These are phyloP conservation scores for Penicillium coffeae DNA, from an alignment of 495 filamentous ascomycete species.

Conservation along the genomic window DNA sequence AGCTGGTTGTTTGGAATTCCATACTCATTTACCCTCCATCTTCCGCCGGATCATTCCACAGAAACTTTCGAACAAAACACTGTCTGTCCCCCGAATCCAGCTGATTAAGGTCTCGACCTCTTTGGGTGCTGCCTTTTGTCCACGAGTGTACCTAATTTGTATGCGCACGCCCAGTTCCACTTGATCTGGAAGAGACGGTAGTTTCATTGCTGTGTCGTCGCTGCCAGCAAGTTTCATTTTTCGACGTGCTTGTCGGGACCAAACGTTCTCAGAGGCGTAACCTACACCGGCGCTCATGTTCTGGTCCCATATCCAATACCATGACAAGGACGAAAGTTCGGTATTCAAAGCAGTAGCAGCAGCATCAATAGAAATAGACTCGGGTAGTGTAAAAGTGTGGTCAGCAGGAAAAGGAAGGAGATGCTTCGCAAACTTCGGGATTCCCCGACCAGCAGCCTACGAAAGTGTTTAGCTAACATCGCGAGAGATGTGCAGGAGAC, in stretches of 20 bases:
- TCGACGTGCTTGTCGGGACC: constrained; percentile 63
- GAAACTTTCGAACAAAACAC: constrained; percentile 82
- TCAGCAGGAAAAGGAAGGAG: constrained; percentile 58
- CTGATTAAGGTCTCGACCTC: constrained; percentile 47
- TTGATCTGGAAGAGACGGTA: constrained; percentile 17
- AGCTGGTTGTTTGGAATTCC: no score
- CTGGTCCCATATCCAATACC: constrained; percentile 51
- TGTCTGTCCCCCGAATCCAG: constrained; percentile 75
- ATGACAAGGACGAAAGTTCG: constrained; percentile 41
- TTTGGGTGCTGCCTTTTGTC: constrained; percentile 17
- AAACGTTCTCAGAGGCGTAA: constrained; percentile 62
- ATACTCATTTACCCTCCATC: constrained; percentile 20
- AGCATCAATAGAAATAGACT: constrained; percentile 21
- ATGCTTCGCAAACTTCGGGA: constrained; percentile 53
- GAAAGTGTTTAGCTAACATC: constrained; percentile 1
- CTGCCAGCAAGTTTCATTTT: constrained; percentile 36
- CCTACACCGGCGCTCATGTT: constrained; percentile 46
- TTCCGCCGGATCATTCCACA: constrained; percentile 70
- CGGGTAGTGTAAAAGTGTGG: constrained; percentile 43
- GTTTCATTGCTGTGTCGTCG: constrained; percentile 22
- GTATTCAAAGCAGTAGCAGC: constrained; percentile 31
- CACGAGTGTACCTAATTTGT: constrained; percentile 27
- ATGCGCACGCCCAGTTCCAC: constrained; percentile 47
- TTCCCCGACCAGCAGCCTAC: constrained; percentile 54
- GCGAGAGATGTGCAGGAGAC: not conserved